phyloP scores from a whole-genome alignment of 371 early-diverging fungal genomes.

The Caulochytrium protostelioides region DNA sequence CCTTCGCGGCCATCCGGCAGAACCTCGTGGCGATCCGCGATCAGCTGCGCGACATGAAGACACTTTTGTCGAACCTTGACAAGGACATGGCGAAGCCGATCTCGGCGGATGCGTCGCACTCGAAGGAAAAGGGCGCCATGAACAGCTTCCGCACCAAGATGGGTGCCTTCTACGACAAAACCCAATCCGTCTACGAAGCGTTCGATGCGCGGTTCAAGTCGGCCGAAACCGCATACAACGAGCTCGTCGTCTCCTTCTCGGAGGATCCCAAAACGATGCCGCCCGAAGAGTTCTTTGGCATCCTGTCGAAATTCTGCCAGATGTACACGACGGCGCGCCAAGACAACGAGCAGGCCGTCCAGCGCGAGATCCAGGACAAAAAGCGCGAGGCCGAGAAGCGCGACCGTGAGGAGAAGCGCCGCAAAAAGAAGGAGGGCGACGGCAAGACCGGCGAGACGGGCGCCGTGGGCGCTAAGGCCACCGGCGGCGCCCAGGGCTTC shows the following conservation, averaged over 20 bases:
- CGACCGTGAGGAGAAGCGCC: not conserved
- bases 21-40: slow-evolving; percentile 14
- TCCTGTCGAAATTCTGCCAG: slow-evolving; percentile 12
- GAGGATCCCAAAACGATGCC: slow-evolving; percentile 15
- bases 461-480: not conserved
- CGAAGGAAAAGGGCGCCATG: not conserved
- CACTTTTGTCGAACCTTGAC: slow-evolving; percentile 12
- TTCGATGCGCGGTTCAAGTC: slow-evolving; percentile 10
- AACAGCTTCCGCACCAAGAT: slow-evolving; percentile 8
- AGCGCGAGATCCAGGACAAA: slow-evolving; percentile 13
- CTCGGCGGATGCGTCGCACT: not conserved
- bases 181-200: slow-evolving; percentile 7
- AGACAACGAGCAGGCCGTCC: slow-evolving; percentile 18
- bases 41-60: slow-evolving; percentile 11
- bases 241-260: slow-evolving; percentile 9
- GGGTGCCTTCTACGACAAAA: slow-evolving; percentile 9
- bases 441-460: slow-evolving; percentile 2
- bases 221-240: slow-evolving; percentile 17
- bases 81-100: slow-evolving; percentile 4
- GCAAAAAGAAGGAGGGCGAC: slow-evolving; percentile 12
- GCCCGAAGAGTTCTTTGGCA: slow-evolving; percentile 24
- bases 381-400: slow-evolving; percentile 19
- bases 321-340: slow-evolving; percentile 8
- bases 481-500: slow-evolving; percentile 12
- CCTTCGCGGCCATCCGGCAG: slow-evolving; percentile 15